Base-by-base conservation (phyloP, 768 basidiomycete species). In the Chlorophyllum brunneum region DNA sequence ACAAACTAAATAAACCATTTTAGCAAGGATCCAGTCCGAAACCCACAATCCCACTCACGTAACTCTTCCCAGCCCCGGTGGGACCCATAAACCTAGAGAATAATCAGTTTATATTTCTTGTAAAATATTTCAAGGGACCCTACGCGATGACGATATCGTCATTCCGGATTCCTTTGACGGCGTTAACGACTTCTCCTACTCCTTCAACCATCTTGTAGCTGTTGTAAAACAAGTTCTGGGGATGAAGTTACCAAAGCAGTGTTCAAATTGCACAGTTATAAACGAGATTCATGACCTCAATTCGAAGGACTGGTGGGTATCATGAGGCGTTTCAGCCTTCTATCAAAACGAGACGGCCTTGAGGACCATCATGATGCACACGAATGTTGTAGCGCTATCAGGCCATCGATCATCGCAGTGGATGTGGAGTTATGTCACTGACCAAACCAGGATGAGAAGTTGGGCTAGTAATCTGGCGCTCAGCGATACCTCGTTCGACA, bases 61-160 rank as follows among this genome's bases (percentile, higher is more conserved):
- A 56, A 29, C 63, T 65, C 40, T 63, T 65, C 22, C 63, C 63
- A 11, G 55, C 50, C 13, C 63, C 63, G 2, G 59, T 63, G 11
- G 63, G 57, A 29, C 63, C 63, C 62, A 65, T 65, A 15, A 65
- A 52, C 2, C 63, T 65, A 20, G 4, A 40, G 24, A 37, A 29
- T n/a, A 37, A 56, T 27, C 23, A 44, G 36, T 2, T 5, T n/a
- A 3, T 31, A 16, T 26, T 26, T 22, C 16, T 2, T 7, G 30
- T 30, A 7, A 18, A 23, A 13, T 41, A 1, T 27, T 42, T 20
- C n/a, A 39, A 22, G 37, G 16, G n/a, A 46, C 20, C 56, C 33
- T 46, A 65, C 63, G 60, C 63, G 27, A 65, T 58, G 24, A 65
- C 54, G 27, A 63, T 61, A 47, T 65, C 63, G 38, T 60, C 59